Conservation (phyloP, 2,329 filamentous ascomycete genomes). For the Rachicladosporium sp. region DNA sequence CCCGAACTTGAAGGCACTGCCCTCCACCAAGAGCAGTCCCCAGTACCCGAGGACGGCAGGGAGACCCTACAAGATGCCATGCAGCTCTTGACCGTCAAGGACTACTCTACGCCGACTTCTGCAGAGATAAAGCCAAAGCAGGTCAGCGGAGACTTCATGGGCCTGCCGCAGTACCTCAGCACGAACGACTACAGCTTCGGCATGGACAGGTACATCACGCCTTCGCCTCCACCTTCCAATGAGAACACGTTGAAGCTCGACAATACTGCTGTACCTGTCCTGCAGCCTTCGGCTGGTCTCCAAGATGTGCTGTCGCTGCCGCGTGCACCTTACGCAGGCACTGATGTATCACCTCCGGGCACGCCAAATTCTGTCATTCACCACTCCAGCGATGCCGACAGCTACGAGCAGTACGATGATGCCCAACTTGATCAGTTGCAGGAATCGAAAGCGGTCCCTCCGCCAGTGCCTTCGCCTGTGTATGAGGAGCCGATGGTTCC, state of each 20-base stretch:
- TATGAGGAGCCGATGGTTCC: constrained; percentile 41
- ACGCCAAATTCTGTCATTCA: constrained; percentile 88
- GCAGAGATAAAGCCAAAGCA: constrained; percentile 9
- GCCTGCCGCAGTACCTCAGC: constrained; percentile 26
- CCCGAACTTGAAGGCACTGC: constrained; percentile 24
- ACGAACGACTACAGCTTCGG: constrained; percentile 42
- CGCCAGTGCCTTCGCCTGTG: too few relatives aligned
- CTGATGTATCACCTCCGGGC: constrained; percentile 30
- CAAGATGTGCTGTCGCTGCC: too few relatives aligned
- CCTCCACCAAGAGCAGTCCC: constrained; percentile 10
- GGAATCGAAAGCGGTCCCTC: neutral
- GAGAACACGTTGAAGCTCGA: constrained; percentile 13
- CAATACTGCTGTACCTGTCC: constrained; percentile 9
- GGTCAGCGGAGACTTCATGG: constrained; percentile 14
- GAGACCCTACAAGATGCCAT: constrained; percentile 23
- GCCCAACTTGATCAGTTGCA: constrained; percentile 5
- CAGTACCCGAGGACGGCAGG: constrained; percentile 14
- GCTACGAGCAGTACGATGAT: constrained; percentile 3
- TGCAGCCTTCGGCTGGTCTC: constrained; percentile 12
- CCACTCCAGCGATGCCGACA: constrained; percentile 30
- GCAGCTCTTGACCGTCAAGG: constrained; percentile 22
- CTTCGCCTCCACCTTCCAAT: constrained; percentile 27
- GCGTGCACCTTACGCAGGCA: neutral
- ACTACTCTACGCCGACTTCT: constrained; percentile 18
- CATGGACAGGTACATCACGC: constrained; percentile 42